A percentile compares a stretch with the other conserved stretches of the same genome.
Evolutionary conservation across 768 basidiomycete species (phyloP).

Genomic region (Vishniacozyma victoriae): DNA sequence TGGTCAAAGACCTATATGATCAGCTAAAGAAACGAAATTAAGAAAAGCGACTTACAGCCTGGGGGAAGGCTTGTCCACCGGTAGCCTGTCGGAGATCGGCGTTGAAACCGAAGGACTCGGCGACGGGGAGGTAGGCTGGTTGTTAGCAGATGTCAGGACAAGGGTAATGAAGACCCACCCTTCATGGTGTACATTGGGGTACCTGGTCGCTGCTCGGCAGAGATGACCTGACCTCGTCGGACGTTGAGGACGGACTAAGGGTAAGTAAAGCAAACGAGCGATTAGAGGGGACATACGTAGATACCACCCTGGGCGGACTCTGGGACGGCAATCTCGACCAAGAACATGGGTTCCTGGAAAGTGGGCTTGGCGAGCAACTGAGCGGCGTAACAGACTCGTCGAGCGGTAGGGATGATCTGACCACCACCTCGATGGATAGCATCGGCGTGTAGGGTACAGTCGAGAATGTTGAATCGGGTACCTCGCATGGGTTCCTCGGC

Average conservation of each 20-base stretch:
- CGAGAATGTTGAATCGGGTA: conserved; percentile 88
- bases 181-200: conserved; percentile 99
- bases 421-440: conserved; percentile 99
- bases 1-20: conserved; percentile 21
- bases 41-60: conserved; percentile 54
- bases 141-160: not conserved
- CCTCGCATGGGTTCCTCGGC: conserved; percentile 99
- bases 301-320: conserved; percentile 97
- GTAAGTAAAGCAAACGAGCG: not conserved
- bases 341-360: conserved; percentile 95
- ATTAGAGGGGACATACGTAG: conserved; percentile 53
- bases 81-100: conserved; percentile 88
- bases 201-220: conserved; percentile 91
- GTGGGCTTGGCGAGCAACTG: conserved; percentile 82
- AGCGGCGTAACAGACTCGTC: conserved; percentile 93
- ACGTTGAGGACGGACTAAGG: conserved; percentile 59
- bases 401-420: conserved; percentile 90
- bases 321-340: conserved; percentile 98
- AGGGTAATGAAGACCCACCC: conserved; percentile 71
- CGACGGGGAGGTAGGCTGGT: conserved; percentile 41
- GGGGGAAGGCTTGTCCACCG: conserved; percentile 96
- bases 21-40: not conserved
- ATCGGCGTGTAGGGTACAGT: conserved; percentile 95
- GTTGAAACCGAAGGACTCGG: conserved; percentile 82
- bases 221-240: conserved; percentile 97